Percentiles rank a stretch among this genome's conserved stretches.
Conservation (phyloP, 108 stramenopile genomes). For the Ochromonas danica region DNA sequence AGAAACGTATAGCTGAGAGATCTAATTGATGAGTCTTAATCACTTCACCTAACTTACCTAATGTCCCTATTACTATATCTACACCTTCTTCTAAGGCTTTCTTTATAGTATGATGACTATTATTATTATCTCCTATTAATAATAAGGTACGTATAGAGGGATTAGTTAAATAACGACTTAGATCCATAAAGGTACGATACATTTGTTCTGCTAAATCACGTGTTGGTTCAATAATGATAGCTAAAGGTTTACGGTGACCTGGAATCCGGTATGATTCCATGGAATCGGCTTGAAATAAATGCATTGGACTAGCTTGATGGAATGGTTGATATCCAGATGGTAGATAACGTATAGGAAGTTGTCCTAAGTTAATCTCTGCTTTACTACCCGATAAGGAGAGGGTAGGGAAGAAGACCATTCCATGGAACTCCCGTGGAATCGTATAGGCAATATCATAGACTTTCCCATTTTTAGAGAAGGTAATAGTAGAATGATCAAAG, state of each 20-base stretch:
- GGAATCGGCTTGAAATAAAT: neutral
- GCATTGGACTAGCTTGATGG: neutral
- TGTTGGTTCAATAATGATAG: conserved; percentile 59
- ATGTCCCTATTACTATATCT: conserved; percentile 55
- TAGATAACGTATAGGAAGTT: conserved; percentile 4
- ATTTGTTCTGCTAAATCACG: conserved; percentile 65
- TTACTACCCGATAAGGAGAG: conserved; percentile 47
- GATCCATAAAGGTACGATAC: conserved; percentile 40
- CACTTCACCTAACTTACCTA: conserved; percentile 47
- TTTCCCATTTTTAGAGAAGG: conserved; percentile 52
- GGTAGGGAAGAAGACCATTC: conserved; percentile 53
- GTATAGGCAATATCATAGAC: conserved; percentile 48
- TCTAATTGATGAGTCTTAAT: conserved; percentile 46
- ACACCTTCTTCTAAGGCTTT: conserved; percentile 33
- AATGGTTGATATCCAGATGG: neutral
- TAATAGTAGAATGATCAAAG: conserved; percentile 42
- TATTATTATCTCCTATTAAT: conserved; percentile 52
- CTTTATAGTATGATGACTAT: neutral
- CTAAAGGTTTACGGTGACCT: conserved; percentile 43
- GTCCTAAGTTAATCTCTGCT: conserved; percentile 41
- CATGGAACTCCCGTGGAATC: conserved; percentile 26
- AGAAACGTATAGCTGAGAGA: conserved; percentile 39
- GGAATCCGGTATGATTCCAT: neutral
- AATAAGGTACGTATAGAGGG: conserved; percentile 44
- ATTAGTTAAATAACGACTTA: conserved; percentile 28